phyloP scores from a whole-genome alignment of 2,329 filamentous ascomycete species.

The Colletotrichum tabaci region DNA sequence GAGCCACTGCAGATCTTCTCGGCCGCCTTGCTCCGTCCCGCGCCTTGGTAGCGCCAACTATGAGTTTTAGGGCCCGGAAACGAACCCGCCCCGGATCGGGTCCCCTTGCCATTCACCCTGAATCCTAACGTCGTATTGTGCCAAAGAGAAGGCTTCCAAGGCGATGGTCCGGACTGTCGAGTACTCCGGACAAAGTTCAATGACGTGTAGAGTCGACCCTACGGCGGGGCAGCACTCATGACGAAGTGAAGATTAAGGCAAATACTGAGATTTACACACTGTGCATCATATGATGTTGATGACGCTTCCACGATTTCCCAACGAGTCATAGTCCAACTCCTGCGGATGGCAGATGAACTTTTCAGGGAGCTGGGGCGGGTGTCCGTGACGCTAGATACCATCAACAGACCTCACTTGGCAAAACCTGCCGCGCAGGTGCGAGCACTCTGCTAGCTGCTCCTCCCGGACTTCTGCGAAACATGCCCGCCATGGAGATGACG shows the following conservation, averaged over 20 bases:
- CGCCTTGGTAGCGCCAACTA: slow-evolving; percentile 15
- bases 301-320: neutral
- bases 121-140: slow-evolving; percentile 17
- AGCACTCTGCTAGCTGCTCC: neutral
- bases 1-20: slow-evolving; percentile 6
- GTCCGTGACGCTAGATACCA: neutral
- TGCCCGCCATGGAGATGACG: too few relatives aligned
- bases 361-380: neutral
- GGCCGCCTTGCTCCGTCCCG: neutral
- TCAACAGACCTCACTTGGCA: neutral
- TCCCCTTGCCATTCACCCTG: slow-evolving; percentile 9
- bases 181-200: slow-evolving; percentile 17
- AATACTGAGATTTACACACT: neutral
- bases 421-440: too few relatives aligned
- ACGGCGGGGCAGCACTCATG: neutral
- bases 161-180: slow-evolving; percentile 1
- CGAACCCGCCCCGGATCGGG: neutral
- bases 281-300: neutral
- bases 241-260: neutral
- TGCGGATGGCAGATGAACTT: neutral
- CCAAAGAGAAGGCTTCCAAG: neutral
- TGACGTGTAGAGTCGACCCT: neutral
- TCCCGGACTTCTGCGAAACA: neutral
- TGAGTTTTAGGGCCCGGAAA: neutral
- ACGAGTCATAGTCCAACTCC: neutral